A percentile compares a stretch with the other conserved stretches of the same genome.
These are phyloP conservation scores for Melaleuca quinquenervia DNA, from an alignment of 345 rosid genomes.

Conservation along the genomic window DNA sequence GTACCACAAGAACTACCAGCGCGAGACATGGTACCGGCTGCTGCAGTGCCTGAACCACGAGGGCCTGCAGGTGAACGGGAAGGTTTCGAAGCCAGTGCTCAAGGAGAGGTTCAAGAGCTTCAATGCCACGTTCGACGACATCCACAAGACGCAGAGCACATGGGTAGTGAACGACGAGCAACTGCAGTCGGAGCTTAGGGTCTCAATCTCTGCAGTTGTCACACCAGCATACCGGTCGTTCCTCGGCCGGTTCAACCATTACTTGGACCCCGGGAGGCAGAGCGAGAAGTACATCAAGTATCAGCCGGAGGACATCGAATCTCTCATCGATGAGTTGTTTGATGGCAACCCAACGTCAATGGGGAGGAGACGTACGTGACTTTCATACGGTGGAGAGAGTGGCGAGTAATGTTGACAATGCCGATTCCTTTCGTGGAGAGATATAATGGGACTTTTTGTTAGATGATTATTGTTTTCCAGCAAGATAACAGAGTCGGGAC, in stretches of 20 bases:
- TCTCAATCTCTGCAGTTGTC: constrained; percentile 67
- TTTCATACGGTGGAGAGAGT: background rate
- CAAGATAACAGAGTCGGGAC: background rate
- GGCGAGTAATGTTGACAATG: background rate
- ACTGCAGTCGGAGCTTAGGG: constrained; percentile 80
- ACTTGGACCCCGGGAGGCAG: constrained; percentile 52
- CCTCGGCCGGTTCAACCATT: constrained; percentile 62
- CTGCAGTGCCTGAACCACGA: constrained; percentile 55
- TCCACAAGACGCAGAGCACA: constrained; percentile 67
- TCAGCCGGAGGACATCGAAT: constrained; percentile 80
- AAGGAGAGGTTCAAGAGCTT: constrained; percentile 79
- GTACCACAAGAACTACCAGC: constrained; percentile 68
- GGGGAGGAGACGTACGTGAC: constrained; percentile 24
- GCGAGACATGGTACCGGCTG: constrained; percentile 78
- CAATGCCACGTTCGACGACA: constrained; percentile 73
- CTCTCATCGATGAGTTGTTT: constrained; percentile 61
- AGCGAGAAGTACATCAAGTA: constrained; percentile 69
- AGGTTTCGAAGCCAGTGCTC: constrained; percentile 46
- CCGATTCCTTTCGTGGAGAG: background rate
- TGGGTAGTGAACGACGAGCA: constrained; percentile 91
- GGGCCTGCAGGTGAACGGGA: constrained; percentile 56
- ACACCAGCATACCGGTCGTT: constrained; percentile 82
- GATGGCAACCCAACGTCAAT: constrained; percentile 58
- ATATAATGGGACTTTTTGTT: background rate
- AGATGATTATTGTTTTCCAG: background rate